Evolutionary conservation across 208 protist species (phyloP).

Genomic region (Leishmania martiniquensis): DNA sequence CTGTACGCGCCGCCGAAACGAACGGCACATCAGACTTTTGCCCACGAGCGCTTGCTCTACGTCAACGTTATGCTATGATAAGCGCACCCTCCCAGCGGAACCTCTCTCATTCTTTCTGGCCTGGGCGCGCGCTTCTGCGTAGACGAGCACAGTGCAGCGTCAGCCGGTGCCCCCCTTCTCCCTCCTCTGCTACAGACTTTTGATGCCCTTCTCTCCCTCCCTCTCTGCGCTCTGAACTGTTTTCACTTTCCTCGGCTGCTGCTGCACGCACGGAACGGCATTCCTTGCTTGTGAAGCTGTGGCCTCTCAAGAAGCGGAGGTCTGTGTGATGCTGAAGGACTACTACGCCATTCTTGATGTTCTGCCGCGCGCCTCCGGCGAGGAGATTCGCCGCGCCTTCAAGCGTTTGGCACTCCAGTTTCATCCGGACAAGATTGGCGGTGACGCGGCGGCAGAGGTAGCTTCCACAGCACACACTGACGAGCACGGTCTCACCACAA

Average conservation of each 20-base stretch:
- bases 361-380: constrained; percentile 52
- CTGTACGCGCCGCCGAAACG: neutral
- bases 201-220: neutral
- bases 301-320: neutral
- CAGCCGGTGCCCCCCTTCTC: neutral
- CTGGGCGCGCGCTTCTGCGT: neutral
- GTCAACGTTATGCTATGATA: neutral
- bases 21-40: neutral
- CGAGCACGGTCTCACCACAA: neutral
- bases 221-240: neutral
- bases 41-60: neutral
- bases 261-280: neutral
- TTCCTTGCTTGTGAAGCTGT: neutral
- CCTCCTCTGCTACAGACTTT: neutral
- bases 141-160: neutral
- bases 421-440: constrained; percentile 63
- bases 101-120: neutral
- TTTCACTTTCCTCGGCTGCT: neutral
- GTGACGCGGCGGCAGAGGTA: neutral
- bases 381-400: constrained; percentile 70
- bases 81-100: neutral
- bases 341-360: constrained; percentile 81
- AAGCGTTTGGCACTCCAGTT: constrained; percentile 66
- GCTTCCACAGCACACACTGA: neutral
- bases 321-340: constrained; percentile 77